Evolutionary conservation across 2,329 filamentous ascomycete species (phyloP), one percentile per base, ranked within the genome.

Genomic region (Colletotrichum sp.): DNA sequence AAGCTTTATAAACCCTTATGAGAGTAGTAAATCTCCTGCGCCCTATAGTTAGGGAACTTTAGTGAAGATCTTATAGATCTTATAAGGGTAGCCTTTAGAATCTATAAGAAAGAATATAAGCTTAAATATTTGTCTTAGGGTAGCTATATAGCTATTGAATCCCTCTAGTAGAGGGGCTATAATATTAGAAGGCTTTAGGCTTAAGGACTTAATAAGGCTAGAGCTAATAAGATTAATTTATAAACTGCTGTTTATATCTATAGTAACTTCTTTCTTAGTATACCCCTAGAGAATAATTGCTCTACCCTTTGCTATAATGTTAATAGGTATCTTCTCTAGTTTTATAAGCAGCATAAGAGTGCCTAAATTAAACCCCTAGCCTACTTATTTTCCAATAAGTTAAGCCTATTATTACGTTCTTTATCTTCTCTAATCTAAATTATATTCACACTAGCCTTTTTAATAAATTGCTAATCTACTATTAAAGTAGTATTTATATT

Each of bases 141-240:
- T 15, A 57, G 22, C n/a, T 57, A 57, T 26, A 57, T 57, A 57
- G 22, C 6, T 57, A 57, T 57, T 57, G 26, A 57, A 57, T 57
- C 12, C 12, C 2, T 57, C 2, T 13, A 57, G 3, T 26, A 57
- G 3, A 7, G 2, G 2, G 1, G 6, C 1, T 57, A 57, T 57
- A 26, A 57, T 16, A 16, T 57, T 57, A 24, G 1, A 57, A 24
- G 10, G 1, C 9, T 57, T 57, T 26, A 24, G 5, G 2, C 1
- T 57, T 24, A 26, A 8, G 0, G 2, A 26, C 6, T 57, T 57
- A 57, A 57, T 57, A 57, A 57, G 5, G 12, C 12, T 57, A 15
- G 8, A 57, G 6, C 10, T 57, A 57, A 26, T 26, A 57, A 26
- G 5, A 57, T 57, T 26, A 57, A 57, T 57, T 57, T 57, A 57